Base-by-base conservation (phyloP, 306 rosid species). In the Echinosophora koreensis region DNA sequence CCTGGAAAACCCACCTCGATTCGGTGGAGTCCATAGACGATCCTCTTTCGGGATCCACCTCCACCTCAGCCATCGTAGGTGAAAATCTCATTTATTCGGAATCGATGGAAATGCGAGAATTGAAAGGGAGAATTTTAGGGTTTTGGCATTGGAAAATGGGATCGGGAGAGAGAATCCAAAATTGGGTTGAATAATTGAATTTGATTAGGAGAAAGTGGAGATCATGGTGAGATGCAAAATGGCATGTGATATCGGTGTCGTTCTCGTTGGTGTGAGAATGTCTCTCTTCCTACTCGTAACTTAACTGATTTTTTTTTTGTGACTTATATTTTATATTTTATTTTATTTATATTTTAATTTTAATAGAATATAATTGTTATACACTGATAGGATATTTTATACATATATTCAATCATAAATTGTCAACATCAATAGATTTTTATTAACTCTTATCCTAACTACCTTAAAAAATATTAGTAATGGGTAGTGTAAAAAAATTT, bases 1-100 rank as follows among this genome's bases (percentile, higher is more conserved):
- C 87, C 77, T 84, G 80, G 71, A 71, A 84, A 77, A 84, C 85
- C 87, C 87, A 84, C 11, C 87, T 73, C 34, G 84, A 84, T 71
- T 84, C 87, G 56, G 13, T 39, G 54, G 85, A 81, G 27, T 81
- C 85, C 49, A 61, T 58, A 18, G 80, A 76, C 46, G 50, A 70
- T 63, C 74, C 82, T 15, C 82, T 82, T 41, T 77, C 81, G 7
- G 80, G 71, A 65, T 73, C 84, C 4, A 57, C 79, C 2, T 42
- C 57, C 56, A 27, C 68, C 44, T 58, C 68, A 2, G 66, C 56
- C 73, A 55, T 77, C 67, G 46, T 11, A 34, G 27, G 12, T n/a
- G 55, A 8, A 39, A 71, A 11, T 51, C 71, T 63, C 54, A 63
- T 50, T 17, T 56, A 51, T 69, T 69, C 74, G 35, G 74, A 51